Percentiles rank a stretch among this genome's conserved stretches.
Conservation (phyloP, 768 basidiomycete genomes). For the Tulasnella sp. region DNA sequence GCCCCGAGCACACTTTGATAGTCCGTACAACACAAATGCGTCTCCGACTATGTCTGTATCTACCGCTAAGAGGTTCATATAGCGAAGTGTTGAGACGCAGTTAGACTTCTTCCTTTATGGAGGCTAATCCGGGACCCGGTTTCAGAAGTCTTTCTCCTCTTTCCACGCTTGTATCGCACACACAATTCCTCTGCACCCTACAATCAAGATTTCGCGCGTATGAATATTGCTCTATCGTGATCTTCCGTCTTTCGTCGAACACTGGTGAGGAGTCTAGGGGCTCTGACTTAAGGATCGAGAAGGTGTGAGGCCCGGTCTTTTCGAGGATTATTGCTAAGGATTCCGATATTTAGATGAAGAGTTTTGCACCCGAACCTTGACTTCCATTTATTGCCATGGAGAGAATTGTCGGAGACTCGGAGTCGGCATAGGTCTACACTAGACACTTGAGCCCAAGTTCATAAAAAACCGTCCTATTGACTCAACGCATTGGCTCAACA, state of each 20-base stretch:
- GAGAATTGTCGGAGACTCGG: too few species aligned
- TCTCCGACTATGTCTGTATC: not conserved
- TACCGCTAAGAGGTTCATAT: not conserved
- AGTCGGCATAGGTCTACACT: too few species aligned
- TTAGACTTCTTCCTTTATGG: not conserved
- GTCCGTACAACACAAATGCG: not conserved
- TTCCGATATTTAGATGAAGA: too few species aligned
- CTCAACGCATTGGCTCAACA: too few species aligned
- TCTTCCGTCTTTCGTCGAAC: slow-evolving; percentile 56
- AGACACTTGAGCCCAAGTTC: too few species aligned
- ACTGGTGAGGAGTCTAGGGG: not conserved
- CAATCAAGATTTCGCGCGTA: slow-evolving; percentile 51
- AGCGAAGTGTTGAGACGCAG: not conserved
- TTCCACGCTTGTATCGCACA: slow-evolving; percentile 45
- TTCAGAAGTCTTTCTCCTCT: slow-evolving; percentile 28
- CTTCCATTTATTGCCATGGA: too few species aligned
- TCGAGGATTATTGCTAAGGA: too few species aligned
- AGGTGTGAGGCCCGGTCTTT: too few species aligned
- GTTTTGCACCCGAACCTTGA: too few species aligned
- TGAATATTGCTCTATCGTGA: slow-evolving; percentile 57
- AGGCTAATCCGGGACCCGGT: not conserved
- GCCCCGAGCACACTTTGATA: not conserved
- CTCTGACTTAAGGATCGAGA: slow-evolving; percentile 8
- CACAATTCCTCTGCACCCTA: slow-evolving; percentile 57
- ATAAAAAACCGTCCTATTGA: too few species aligned